Conservation (phyloP, 2,329 filamentous ascomycete species). For the Diaporthe velutina region DNA sequence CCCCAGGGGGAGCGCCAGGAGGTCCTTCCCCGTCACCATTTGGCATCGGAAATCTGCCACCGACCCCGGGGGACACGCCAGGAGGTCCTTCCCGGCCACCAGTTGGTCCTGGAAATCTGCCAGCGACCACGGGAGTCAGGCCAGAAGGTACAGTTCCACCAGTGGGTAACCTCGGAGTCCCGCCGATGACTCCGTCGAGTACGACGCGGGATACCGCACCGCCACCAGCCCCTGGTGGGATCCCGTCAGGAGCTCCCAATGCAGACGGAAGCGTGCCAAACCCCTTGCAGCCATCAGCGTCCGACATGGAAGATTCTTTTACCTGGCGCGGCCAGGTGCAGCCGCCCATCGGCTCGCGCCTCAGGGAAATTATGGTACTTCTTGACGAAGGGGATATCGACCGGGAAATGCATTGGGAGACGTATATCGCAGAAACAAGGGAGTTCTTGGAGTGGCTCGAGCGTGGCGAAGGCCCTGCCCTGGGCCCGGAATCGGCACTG, state of each 20-base stretch:
- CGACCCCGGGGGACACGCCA: background rate
- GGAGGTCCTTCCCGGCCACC: background rate
- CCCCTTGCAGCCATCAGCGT: background rate
- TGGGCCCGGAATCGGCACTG: conserved; percentile 42
- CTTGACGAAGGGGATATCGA: conserved; percentile 63
- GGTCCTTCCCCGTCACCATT: too few relatives aligned
- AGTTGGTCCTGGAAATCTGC: background rate
- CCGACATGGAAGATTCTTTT: background rate
- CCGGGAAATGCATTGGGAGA: conserved; percentile 55
- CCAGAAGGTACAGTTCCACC: background rate
- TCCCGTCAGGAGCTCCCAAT: background rate
- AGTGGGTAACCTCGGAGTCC: background rate
- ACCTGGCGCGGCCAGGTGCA: conserved; percentile 44
- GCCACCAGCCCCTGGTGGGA: background rate
- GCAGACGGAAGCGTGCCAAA: background rate
- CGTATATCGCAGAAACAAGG: conserved; percentile 51
- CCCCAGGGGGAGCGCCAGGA: background rate
- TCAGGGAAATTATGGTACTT: conserved; percentile 56
- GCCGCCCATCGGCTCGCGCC: conserved; percentile 49
- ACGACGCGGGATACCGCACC: background rate
- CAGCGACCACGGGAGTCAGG: background rate
- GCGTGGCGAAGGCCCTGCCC: background rate
- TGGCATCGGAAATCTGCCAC: too few relatives aligned
- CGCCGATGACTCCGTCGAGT: background rate
- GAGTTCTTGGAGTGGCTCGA: conserved; percentile 52